Percentiles rank a stretch among this genome's conserved stretches.
These are phyloP conservation scores for Porogramme epimiltina DNA, from an alignment of 1,284 basidiomycete species.

Conservation along the genomic window DNA sequence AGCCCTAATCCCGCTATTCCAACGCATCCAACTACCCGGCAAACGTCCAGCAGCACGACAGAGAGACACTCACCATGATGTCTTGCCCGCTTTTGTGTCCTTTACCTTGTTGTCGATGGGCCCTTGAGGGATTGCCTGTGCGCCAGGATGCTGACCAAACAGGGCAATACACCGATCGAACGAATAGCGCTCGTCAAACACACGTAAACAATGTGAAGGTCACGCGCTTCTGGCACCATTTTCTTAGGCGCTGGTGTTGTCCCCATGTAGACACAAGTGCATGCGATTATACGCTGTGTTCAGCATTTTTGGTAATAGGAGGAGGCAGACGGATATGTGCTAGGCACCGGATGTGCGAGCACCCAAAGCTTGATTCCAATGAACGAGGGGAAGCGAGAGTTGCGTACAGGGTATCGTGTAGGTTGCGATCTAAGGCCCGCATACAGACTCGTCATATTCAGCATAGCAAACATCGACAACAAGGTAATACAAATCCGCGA, in stretches of 20 bases:
- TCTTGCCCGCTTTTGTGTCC: constrained; percentile 30
- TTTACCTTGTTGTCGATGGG: constrained; percentile 34
- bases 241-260: no score
- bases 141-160: constrained; percentile 21
- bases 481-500: constrained; percentile 28
- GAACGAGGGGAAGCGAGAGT: no score
- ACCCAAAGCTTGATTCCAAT: no score
- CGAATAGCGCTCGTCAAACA: not conserved
- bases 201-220: no score
- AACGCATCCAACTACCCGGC: constrained; percentile 11
- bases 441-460: constrained; percentile 24
- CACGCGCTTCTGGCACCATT: no score
- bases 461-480: constrained; percentile 28
- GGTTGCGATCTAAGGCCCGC: constrained; percentile 19
- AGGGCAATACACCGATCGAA: constrained; percentile 24
- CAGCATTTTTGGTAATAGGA: no score
- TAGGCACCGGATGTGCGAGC: no score
- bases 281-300: no score
- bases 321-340: no score
- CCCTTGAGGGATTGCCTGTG: constrained; percentile 22
- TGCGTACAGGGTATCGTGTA: constrained; percentile 8
- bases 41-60: constrained; percentile 22
- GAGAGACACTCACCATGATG: constrained; percentile 35
- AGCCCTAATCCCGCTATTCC: constrained; percentile 16
- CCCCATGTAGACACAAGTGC: no score